Conservation (phyloP, 1,284 basidiomycete species). For the Heterobasidion irregulare region DNA sequence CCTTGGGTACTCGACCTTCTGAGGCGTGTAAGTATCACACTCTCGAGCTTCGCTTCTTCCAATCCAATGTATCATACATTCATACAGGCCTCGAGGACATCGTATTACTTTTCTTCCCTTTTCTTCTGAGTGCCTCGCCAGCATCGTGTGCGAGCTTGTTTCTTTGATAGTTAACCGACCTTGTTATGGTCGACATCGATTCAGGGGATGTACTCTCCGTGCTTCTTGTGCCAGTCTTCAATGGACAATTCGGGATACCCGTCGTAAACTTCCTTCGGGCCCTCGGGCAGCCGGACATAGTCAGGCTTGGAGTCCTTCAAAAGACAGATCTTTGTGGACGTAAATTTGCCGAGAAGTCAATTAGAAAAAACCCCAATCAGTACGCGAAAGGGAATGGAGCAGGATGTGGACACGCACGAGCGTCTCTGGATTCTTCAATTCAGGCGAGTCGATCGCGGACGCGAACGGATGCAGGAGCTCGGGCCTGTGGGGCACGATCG, state of each 20-base stretch:
- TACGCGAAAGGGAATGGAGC: too few relatives aligned
- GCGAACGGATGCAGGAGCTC: slow-evolving; percentile 56
- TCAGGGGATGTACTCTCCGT: slow-evolving; percentile 31
- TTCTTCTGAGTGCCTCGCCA: too few relatives aligned
- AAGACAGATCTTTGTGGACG: slow-evolving; percentile 30
- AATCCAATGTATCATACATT: too few relatives aligned
- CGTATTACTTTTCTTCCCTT: too few relatives aligned
- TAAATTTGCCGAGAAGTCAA: too few relatives aligned
- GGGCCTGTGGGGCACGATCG: slow-evolving; percentile 29
- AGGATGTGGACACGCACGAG: slow-evolving; percentile 29
- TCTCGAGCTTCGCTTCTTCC: too few relatives aligned
- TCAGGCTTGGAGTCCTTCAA: slow-evolving; percentile 41
- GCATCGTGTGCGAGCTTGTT: too few relatives aligned
- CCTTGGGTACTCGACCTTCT: too few relatives aligned
- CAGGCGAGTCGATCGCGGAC: slow-evolving; percentile 47
- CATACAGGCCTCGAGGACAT: too few relatives aligned
- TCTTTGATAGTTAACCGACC: too few relatives aligned
- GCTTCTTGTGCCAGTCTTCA: slow-evolving; percentile 49
- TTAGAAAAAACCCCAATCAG: too few relatives aligned
- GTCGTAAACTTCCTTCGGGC: slow-evolving; percentile 35
- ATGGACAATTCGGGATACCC: slow-evolving; percentile 34
- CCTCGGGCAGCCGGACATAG: slow-evolving; percentile 54
- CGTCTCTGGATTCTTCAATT: slow-evolving; percentile 34
- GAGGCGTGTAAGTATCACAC: too few relatives aligned
- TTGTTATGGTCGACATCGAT: neutral